A percentile compares a stretch with the other conserved stretches of the same genome.
phyloP scores from a whole-genome alignment of 2,329 filamentous ascomycete species.

The Fusarium multiceps region DNA sequence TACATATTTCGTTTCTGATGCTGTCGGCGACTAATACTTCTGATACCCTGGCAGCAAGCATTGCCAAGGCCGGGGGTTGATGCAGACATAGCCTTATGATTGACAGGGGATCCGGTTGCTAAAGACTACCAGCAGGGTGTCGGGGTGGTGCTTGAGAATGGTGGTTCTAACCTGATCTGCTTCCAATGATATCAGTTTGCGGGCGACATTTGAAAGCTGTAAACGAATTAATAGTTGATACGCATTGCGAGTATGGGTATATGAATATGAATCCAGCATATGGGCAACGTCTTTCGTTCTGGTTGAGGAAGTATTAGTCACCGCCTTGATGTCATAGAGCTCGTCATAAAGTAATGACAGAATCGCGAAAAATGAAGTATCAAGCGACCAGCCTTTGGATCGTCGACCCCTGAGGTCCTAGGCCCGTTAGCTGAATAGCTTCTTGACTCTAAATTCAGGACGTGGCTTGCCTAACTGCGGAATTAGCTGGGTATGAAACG shows the following conservation, averaged over 20 bases:
- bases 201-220: background rate
- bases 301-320: too few relatives aligned
- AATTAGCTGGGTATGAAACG: slow-evolving; percentile 27
- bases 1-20: background rate
- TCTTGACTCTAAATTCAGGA: slow-evolving; percentile 20
- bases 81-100: slow-evolving; percentile 43
- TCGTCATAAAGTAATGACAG: background rate
- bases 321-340: background rate
- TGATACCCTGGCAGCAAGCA: slow-evolving; percentile 26
- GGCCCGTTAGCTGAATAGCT: slow-evolving; percentile 9
- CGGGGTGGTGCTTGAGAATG: slow-evolving; percentile 7
- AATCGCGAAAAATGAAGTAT: background rate
- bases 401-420: background rate
- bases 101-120: slow-evolving; percentile 30
- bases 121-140: slow-evolving; percentile 34
- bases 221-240: background rate
- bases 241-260: background rate
- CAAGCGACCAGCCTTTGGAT: background rate
- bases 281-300: too few relatives aligned
- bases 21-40: background rate
- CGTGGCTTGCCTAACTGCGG: slow-evolving; percentile 17
- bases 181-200: background rate
- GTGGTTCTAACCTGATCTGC: slow-evolving; percentile 8
- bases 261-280: background rate
- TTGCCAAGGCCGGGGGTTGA: slow-evolving; percentile 32